These are phyloP conservation scores for Viridothelium virens DNA, from an alignment of 495 filamentous ascomycete genomes.

Conservation along the genomic window DNA sequence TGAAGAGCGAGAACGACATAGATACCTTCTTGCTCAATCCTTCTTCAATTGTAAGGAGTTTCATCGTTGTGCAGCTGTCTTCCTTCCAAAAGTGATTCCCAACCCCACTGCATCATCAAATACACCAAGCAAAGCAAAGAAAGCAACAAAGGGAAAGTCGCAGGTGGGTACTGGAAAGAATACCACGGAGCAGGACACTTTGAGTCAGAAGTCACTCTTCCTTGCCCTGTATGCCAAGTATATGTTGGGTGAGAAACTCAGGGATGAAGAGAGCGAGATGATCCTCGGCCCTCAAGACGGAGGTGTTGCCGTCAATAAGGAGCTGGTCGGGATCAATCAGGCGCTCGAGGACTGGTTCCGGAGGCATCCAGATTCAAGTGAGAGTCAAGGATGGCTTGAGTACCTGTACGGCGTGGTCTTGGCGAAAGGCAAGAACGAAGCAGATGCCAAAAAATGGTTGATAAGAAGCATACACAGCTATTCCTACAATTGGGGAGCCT, in stretches of 20 bases:
- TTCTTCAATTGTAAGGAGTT: constrained; percentile 95
- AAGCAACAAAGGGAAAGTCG: constrained; percentile 48
- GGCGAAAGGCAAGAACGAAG: constrained; percentile 83
- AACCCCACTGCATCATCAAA: constrained; percentile 40
- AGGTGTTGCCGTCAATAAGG: constrained; percentile 72
- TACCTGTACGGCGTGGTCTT: constrained; percentile 90
- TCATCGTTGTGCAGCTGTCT: constrained; percentile 86
- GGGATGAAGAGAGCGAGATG: constrained; percentile 96
- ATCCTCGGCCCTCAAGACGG: constrained; percentile 88
- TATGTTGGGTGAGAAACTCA: constrained; percentile 89
- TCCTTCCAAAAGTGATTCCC: constrained; percentile 67
- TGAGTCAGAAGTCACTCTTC: constrained; percentile 91
- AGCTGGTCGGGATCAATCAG: constrained; percentile 65
- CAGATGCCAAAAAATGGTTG: constrained; percentile 71
- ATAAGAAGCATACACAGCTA: constrained; percentile 75
- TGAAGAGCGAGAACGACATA: constrained; percentile 70
- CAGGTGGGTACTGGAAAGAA: constrained; percentile 34
- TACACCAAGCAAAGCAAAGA: constrained; percentile 36
- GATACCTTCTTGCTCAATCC: constrained; percentile 86
- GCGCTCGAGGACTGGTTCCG: constrained; percentile 70
- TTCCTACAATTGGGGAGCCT: constrained; percentile 94
- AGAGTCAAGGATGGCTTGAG: constrained; percentile 86
- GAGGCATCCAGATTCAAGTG: constrained; percentile 36
- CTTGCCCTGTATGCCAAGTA: constrained; percentile 87
- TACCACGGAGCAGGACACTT: constrained; percentile 33